A percentile compares a stretch with the other conserved stretches of the same genome.
Conservation (phyloP, 2,329 filamentous ascomycete species). For the Fusarium sp. region DNA sequence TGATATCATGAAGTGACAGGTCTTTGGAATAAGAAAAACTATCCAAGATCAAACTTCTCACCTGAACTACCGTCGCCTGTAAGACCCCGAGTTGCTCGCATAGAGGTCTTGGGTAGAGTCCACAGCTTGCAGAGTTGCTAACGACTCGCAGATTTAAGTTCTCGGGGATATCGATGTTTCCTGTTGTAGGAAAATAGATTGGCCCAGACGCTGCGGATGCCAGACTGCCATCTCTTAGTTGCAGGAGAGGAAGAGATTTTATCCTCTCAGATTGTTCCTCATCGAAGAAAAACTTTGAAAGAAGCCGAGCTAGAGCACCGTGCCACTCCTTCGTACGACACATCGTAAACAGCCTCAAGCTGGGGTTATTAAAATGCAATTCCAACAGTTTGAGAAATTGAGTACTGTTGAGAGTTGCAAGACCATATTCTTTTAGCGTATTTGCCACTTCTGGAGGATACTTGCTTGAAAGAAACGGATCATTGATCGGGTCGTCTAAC, state of each 20-base stretch:
- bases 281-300: background rate
- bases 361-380: background rate
- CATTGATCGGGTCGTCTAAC: conserved; percentile 7
- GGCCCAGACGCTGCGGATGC: conserved; percentile 5
- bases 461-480: conserved; percentile 13
- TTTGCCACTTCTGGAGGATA: background rate
- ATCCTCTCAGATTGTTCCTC: background rate
- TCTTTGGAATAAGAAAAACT: background rate
- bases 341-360: background rate
- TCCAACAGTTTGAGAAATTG: background rate
- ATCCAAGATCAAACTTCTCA: conserved; percentile 15
- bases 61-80: background rate
- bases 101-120: background rate
- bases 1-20: background rate
- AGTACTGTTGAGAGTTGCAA: background rate
- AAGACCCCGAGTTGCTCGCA: conserved; percentile 18
- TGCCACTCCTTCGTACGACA: conserved; percentile 13
- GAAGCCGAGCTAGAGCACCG: background rate
- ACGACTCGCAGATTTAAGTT: conserved; percentile 2
- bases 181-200: conserved; percentile 21
- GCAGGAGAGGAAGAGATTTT: conserved; percentile 12
- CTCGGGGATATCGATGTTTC: background rate
- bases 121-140: rapidly evolving
- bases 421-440: conserved; percentile 10
- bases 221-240: conserved; percentile 2